Percentiles rank a stretch among this genome's conserved stretches.
Conservation (phyloP, 495 filamentous ascomycete genomes). For the Aspergillus taichungensis region DNA sequence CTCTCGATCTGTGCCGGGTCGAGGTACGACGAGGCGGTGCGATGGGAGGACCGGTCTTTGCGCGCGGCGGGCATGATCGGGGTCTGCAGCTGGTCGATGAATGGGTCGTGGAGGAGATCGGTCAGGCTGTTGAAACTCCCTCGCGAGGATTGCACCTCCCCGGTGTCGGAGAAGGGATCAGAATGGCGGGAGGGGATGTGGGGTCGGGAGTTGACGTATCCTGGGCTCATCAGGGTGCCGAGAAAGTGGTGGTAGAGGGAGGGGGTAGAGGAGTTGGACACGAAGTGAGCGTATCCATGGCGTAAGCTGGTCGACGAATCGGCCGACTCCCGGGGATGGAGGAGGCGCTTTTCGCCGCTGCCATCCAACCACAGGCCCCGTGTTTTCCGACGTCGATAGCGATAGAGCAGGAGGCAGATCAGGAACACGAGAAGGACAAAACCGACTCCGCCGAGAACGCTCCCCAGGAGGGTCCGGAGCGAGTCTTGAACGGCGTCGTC, state of each 20-base stretch:
- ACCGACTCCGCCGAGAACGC: conserved; percentile 18
- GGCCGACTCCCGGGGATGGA: conserved; percentile 1
- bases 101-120: background rate
- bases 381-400: conserved; percentile 11
- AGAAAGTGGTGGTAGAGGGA: conserved; percentile 4
- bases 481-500: background rate
- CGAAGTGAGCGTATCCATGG: conserved; percentile 6
- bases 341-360: conserved; percentile 13
- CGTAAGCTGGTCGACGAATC: conserved; percentile 5
- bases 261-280: conserved; percentile 4
- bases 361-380: background rate
- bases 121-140: background rate
- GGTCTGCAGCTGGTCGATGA: background rate
- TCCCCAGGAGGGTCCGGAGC: conserved; percentile 19
- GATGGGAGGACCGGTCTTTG: too few relatives aligned
- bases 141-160: background rate
- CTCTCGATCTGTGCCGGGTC: background rate
- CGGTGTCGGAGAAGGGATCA: conserved; percentile 12
- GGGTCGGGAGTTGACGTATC: background rate
- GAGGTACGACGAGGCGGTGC: background rate
- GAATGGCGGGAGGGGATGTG: background rate
- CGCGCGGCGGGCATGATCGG: too few relatives aligned
- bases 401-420: conserved; percentile 13
- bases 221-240: background rate
- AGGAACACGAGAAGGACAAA: conserved; percentile 15